These are phyloP conservation scores for Halocafeteria seosinensis DNA, from an alignment of 108 stramenopile species.

Conservation along the genomic window DNA sequence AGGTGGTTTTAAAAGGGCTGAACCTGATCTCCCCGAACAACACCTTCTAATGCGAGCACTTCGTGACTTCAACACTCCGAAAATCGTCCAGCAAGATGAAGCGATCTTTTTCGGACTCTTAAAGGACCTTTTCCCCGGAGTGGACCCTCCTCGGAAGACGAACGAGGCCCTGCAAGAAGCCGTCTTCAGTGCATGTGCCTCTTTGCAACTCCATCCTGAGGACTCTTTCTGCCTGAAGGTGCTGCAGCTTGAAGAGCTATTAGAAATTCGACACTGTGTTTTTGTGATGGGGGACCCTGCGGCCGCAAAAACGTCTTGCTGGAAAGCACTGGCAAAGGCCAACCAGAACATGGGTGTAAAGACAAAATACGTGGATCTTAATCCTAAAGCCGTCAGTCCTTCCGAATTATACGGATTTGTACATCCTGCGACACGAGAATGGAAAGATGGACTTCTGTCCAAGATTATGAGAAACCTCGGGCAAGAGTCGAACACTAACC, in stretches of 20 bases:
- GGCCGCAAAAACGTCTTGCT: conserved; percentile 54
- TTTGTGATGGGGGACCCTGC: conserved; percentile 53
- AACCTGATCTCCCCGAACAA: conserved; percentile 38
- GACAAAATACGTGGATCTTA: conserved; percentile 46
- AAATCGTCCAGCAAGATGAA: conserved; percentile 47
- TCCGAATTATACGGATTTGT: conserved; percentile 59
- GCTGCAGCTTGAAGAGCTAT: conserved; percentile 50
- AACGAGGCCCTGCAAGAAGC: conserved; percentile 15
- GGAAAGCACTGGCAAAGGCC: conserved; percentile 49
- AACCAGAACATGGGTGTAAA: conserved; percentile 10
- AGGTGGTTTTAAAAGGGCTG: conserved; percentile 40
- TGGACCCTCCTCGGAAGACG: conserved; percentile 35
- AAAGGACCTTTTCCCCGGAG: conserved; percentile 43
- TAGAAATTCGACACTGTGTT: conserved; percentile 47
- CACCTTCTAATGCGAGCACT: conserved; percentile 48
- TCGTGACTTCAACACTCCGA: conserved; percentile 49
- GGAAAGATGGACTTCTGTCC: conserved; percentile 57
- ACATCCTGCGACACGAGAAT: conserved; percentile 54
- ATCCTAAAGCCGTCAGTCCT: conserved; percentile 59
- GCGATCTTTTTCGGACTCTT: conserved; percentile 45
- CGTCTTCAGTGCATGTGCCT: conserved; percentile 13
- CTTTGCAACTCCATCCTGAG: conserved; percentile 12
- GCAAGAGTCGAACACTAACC: conserved; percentile 38
- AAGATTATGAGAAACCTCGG: conserved; percentile 57
- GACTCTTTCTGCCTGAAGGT: conserved; percentile 22